Conservation (phyloP, 371 early-diverging fungal genomes). For the Haplosporangium sp. region DNA sequence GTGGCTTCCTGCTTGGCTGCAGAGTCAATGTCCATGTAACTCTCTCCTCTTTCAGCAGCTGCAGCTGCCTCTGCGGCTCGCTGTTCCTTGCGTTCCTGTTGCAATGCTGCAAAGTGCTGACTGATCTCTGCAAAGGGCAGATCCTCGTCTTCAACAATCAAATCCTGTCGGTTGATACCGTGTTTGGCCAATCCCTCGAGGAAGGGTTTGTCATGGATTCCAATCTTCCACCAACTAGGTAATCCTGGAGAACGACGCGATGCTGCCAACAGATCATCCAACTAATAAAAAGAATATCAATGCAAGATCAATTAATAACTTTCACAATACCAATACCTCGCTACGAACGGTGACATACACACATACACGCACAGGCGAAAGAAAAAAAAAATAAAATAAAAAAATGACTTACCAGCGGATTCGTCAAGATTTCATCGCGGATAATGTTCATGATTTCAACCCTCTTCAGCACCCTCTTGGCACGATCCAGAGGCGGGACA, state of each 20-base stretch:
- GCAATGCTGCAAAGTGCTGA: conserved; percentile 20
- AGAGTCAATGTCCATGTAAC: conserved; percentile 28
- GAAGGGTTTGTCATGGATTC: conserved; percentile 75
- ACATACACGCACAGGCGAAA: too few relatives aligned
- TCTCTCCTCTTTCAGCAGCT: conserved; percentile 13
- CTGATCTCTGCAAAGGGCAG: conserved; percentile 65
- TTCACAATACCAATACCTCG: neutral
- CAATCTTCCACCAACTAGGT: conserved; percentile 78
- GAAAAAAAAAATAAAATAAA: neutral
- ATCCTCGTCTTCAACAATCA: conserved; percentile 75
- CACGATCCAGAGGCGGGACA: conserved; percentile 74
- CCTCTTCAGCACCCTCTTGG: conserved; percentile 79
- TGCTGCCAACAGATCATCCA: conserved; percentile 45
- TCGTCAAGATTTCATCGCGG: conserved; percentile 70
- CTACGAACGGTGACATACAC: neutral
- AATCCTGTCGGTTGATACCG: conserved; percentile 77
- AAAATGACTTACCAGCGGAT: conserved; percentile 53
- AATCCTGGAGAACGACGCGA: conserved; percentile 37
- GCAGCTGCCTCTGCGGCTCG: conserved; percentile 15
- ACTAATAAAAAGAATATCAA: conserved; percentile 7
- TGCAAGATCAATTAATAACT: neutral
- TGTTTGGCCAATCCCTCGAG: conserved; percentile 77
- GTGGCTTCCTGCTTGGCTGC: conserved; percentile 1
- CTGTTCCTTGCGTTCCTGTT: conserved; percentile 29
- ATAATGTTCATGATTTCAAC: conserved; percentile 77